Base-by-base conservation (phyloP, 352 stramenopile genomes). In the Phytophthora gonapodyides region DNA sequence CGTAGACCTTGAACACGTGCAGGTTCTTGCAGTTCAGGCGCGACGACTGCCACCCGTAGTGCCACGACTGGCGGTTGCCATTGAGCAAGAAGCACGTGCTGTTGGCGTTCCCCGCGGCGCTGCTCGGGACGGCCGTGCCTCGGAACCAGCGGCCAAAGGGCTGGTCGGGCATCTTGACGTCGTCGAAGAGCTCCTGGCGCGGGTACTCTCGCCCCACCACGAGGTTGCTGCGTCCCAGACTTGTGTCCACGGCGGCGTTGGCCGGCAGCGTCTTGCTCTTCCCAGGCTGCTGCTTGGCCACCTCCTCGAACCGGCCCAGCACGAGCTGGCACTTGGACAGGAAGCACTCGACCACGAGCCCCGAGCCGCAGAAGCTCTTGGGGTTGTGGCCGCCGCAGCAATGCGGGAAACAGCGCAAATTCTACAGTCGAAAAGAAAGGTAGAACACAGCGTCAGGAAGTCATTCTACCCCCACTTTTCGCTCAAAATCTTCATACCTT, bases 21-120 rank as follows among this genome's bases (percentile, higher is more conserved):
- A 90, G 58, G 42, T 91, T 91, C 61, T 94, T 91, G 71, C 82
- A 91, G 58, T 94, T 94, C 15, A 94, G 75, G 1, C 85, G 74
- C 24, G 85, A 94, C 4, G 85, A 94, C 48, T 89, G 82, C 85
- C 85, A 94, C 12, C 85, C 85, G 51, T 94, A 94, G 64, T 94
- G 85, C 85, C 85, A 94, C 47, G 82, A 94, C 64, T 91, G 82
- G 38, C 85, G 85, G 64, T 94, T 91, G 33, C 85, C 85, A 61
- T 94, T 94, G 49, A 94, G 70, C 45, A 91, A 63, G 64, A 94
- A 94, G 51, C 76, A 77, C 17, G 67, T 71, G 24, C 67, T 58
- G 48, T 58, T 43, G 24, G 41, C 12, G 7, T 55, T 21, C 15
- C 43, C n/a, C 24, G 24, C 27, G 27, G 27, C 27, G 27, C 27